Base-by-base conservation (phyloP, 352 stramenopile species). In the Phytophthora rubi region DNA sequence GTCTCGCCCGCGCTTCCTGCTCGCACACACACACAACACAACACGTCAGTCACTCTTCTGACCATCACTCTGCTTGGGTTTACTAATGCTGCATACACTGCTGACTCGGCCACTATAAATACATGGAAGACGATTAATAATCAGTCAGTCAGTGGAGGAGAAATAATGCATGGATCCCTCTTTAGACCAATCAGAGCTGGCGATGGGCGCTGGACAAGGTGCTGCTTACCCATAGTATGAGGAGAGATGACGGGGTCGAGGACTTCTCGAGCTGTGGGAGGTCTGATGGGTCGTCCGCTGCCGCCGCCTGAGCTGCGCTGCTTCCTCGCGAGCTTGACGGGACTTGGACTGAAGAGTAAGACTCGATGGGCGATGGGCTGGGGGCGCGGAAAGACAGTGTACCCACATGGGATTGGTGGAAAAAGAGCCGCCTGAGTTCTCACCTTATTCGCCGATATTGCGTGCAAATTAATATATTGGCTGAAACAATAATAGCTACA, bases 1-100 rank as follows among this genome's bases (percentile, higher is more conserved):
- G 37, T 83, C 76, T n/a, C 69, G 76, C 48, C 58, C 76, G 30
- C 76, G 76, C 52, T 83, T 83, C 58, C 72, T 82, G 62, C 28
- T 65, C 7, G 6, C 0, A 28, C 2, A 55, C 23, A 12, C 0
- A 26, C 4, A 54, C 49, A 26, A 26, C 23, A 26, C 37, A 63
- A 51, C 12, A 39, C 21, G 13, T 65, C 33, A 68, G 13, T 65
- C 33, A 68, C 3, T 58, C 35, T 45, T 7, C 44, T 44, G 53
- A 59, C 48, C 53, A 62, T 60, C 59, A 69, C 62, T 65, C 57
- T 68, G 47, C 12, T 33, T 49, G 15, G 37, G 18, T 3, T 42
- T 16, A 32, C 32, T 32, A 54, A 9, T 2, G 12, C 9, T 47
- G n/a, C 73, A 47, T 72, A 71, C 73, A 69, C 53, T 68, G 61